Conservation (phyloP, 1,139 yeast species). For the Suhomyces panamericanus region DNA sequence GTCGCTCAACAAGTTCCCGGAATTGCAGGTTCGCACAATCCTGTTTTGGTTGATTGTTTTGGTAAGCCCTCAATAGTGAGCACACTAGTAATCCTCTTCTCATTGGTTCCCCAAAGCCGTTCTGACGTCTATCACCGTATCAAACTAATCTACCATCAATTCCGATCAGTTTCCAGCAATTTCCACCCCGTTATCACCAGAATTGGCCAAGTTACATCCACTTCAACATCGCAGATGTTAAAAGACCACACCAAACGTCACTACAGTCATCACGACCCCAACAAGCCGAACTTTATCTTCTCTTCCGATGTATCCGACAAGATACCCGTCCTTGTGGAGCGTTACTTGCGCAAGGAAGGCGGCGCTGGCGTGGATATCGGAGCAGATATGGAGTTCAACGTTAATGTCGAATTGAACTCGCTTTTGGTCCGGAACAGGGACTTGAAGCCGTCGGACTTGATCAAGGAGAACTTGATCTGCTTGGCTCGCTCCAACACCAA, state of each 20-base stretch:
- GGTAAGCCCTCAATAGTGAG: constrained; percentile 1
- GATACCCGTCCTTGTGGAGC: constrained; percentile 14
- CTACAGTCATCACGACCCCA: constrained; percentile 23
- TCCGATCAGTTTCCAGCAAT: not conserved
- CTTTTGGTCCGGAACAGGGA: constrained; percentile 32
- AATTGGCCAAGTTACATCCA: not conserved
- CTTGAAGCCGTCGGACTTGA: constrained; percentile 34
- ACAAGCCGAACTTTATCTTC: constrained; percentile 43
- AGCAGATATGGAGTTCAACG: constrained; percentile 21
- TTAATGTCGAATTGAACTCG: constrained; percentile 41
- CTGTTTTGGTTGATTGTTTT: constrained; percentile 12
- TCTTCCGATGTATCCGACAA: constrained; percentile 38
- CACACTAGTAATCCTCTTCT: not conserved
- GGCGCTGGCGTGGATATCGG: constrained; percentile 4
- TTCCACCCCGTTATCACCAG: not conserved
- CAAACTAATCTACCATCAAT: not conserved
- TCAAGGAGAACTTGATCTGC: constrained; percentile 37
- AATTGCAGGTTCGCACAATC: constrained; percentile 8
- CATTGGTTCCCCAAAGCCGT: not conserved
- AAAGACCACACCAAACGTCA: constrained; percentile 8
- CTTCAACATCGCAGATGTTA: constrained; percentile 3
- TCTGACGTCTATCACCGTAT: not conserved
- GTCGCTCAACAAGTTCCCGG: not conserved
- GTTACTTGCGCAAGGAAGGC: constrained; percentile 6
- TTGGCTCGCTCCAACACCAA: constrained; percentile 28